Conservation (phyloP, 441 rosid species). For the Pelargonium australe region DNA sequence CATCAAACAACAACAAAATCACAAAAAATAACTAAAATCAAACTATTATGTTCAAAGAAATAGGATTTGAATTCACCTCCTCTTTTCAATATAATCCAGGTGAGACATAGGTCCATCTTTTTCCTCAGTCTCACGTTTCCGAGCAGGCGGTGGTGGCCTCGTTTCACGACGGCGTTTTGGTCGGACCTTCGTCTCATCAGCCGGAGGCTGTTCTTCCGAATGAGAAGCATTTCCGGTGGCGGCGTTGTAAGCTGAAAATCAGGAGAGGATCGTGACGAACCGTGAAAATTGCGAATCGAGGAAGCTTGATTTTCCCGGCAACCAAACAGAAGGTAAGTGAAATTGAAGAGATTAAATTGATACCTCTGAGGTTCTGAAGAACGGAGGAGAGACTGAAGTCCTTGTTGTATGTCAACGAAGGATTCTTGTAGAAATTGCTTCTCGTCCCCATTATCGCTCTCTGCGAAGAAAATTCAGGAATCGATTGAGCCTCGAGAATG, state of each 20-base stretch:
- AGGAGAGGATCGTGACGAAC: no score
- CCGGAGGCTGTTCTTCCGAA: slow-evolving; percentile 25
- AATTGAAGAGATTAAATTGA: background rate
- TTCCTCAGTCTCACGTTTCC: slow-evolving; percentile 17
- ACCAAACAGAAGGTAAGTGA: background rate
- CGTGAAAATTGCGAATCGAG: background rate
- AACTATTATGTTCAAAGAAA: background rate
- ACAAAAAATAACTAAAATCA: no score
- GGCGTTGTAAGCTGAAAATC: slow-evolving; percentile 42
- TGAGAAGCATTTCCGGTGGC: slow-evolving; percentile 49
- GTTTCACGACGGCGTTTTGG: slow-evolving; percentile 31
- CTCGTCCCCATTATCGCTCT: slow-evolving; percentile 29
- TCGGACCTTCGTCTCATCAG: slow-evolving; percentile 7
- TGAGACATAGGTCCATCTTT: slow-evolving; percentile 54
- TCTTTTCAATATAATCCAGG: slow-evolving; percentile 46
- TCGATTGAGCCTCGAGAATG: no score
- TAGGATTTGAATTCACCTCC: slow-evolving; percentile 28
- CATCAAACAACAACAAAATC: background rate
- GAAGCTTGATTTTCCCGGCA: slow-evolving; percentile 2
- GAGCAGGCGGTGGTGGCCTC: slow-evolving; percentile 18
- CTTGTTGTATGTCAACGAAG: slow-evolving; percentile 45
- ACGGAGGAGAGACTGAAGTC: slow-evolving; percentile 52
- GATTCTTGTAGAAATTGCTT: slow-evolving; percentile 54
- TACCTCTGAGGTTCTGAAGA: slow-evolving; percentile 59
- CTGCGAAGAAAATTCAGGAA: no score